Conservation (phyloP, 805 yeast species). For the Candida tallmaniae region DNA sequence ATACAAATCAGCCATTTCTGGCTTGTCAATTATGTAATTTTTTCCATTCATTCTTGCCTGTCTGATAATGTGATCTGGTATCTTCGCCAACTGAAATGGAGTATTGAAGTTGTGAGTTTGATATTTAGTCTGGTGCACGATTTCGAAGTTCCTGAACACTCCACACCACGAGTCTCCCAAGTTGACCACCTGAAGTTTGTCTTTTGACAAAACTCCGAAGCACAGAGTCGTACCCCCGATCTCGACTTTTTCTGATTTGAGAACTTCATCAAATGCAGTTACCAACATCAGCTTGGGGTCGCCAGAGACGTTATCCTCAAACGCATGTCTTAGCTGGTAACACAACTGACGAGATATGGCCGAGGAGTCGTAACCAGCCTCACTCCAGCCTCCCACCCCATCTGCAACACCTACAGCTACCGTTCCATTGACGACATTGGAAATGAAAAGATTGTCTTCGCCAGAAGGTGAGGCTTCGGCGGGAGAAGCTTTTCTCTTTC, state of each 20-base stretch:
- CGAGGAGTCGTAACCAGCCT: constrained; percentile 83
- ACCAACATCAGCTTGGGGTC: constrained; percentile 47
- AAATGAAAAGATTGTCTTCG: constrained; percentile 68
- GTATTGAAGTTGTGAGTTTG: constrained; percentile 90
- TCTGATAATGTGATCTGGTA: constrained; percentile 58
- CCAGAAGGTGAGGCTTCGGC: constrained; percentile 57
- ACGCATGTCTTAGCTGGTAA: constrained; percentile 43
- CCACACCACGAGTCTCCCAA: constrained; percentile 96
- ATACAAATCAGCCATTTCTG: constrained; percentile 64
- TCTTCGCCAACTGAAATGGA: constrained; percentile 84
- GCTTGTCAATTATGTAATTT: constrained; percentile 66
- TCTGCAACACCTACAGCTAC: constrained; percentile 82
- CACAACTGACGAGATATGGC: constrained; percentile 83
- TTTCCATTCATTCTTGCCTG: constrained; percentile 53
- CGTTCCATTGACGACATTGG: constrained; percentile 32
- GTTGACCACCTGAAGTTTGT: constrained; percentile 65
- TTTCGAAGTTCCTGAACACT: constrained; percentile 60
- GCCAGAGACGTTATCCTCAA: constrained; percentile 15
- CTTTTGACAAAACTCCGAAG: constrained; percentile 62
- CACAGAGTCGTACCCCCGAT: constrained; percentile 96
- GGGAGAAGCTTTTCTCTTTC: constrained; percentile 23
- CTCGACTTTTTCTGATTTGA: constrained; percentile 53
- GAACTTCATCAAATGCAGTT: constrained; percentile 52
- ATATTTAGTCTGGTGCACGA: constrained; percentile 63
- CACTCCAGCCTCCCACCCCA: constrained; percentile 98